A percentile compares a stretch with the other conserved stretches of the same genome.
phyloP scores from a whole-genome alignment of 2,329 filamentous ascomycete species.

The Colletotrichum caudatum region DNA sequence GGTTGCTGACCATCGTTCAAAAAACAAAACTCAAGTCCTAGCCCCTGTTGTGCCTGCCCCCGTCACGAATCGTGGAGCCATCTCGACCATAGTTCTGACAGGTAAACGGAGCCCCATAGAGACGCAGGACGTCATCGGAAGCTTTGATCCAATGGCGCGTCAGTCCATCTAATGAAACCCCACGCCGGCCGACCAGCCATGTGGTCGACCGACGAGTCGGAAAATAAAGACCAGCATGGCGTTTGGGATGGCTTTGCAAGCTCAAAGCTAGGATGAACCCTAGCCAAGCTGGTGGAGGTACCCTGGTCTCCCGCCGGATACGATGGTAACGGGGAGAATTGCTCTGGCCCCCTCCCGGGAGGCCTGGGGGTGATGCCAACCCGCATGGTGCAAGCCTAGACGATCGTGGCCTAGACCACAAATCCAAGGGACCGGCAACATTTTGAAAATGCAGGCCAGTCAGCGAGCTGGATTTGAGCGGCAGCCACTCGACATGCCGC shows the following conservation, averaged over 20 bases:
- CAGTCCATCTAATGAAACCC: slow-evolving; percentile 11
- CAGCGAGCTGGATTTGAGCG: not conserved
- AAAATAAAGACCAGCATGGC: slow-evolving; percentile 25
- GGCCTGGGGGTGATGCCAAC: slow-evolving; percentile 38
- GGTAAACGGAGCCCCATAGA: slow-evolving; percentile 32
- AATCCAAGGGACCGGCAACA: slow-evolving; percentile 3
- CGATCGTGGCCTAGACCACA: slow-evolving; percentile 8
- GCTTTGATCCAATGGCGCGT: slow-evolving; percentile 23
- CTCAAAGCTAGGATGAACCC: slow-evolving; percentile 38
- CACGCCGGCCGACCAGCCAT: slow-evolving; percentile 22
- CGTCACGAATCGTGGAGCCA: slow-evolving; percentile 26
- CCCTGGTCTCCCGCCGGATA: slow-evolving; percentile 24
- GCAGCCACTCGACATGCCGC: slow-evolving; percentile 11
- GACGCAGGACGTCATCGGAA: slow-evolving; percentile 37
- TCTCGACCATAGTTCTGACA: not conserved
- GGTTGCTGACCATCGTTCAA: slow-evolving; percentile 9
- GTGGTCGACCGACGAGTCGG: slow-evolving; percentile 35
- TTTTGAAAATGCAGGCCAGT: not conserved
- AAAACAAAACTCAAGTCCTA: slow-evolving; percentile 3
- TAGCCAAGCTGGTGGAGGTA: slow-evolving; percentile 32
- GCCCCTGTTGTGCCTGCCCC: slow-evolving; percentile 7
- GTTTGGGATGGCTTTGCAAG: slow-evolving; percentile 38
- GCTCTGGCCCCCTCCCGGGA: slow-evolving; percentile 13
- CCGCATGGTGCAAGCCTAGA: slow-evolving; percentile 19
- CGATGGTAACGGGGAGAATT: slow-evolving; percentile 15